A percentile compares a stretch with the other conserved stretches of the same genome.
Evolutionary conservation across 805 yeast species (phyloP).

Genomic region (Yarrowia osloensis): DNA sequence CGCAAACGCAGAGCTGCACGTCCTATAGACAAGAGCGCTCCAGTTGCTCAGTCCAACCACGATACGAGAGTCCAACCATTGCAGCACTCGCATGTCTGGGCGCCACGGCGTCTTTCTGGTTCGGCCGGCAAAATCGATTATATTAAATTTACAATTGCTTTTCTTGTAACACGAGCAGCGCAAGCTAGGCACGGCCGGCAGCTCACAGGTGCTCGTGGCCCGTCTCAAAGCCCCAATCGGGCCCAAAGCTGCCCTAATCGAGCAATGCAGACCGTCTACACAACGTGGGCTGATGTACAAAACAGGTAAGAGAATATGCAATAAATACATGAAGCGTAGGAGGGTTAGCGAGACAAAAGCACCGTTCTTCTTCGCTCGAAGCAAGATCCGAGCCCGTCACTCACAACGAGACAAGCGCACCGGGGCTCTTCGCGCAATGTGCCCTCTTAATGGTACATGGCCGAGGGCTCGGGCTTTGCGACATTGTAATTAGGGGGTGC

Average conservation of each 20-base stretch:
- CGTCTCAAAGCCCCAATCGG: background rate
- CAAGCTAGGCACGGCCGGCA: background rate
- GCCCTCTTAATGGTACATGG: conserved; percentile 17
- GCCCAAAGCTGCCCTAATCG: background rate
- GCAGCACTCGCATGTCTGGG: too few species aligned
- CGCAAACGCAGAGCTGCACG: background rate
- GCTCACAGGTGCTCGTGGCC: background rate
- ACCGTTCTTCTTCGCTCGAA: too few species aligned
- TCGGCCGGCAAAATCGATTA: background rate
- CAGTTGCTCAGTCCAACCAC: background rate
- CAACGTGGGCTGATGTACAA: conserved; percentile 9
- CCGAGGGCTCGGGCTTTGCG: conserved; percentile 19
- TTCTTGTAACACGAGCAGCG: conserved; percentile 5
- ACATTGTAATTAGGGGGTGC: conserved; percentile 3
- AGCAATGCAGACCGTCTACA: background rate
- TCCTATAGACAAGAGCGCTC: background rate
- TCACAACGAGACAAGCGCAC: too few species aligned
- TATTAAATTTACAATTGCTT: background rate
- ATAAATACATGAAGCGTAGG: conserved; percentile 10
- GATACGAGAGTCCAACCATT: too few species aligned
- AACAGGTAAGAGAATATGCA: conserved; percentile 20
- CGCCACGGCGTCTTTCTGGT: too few species aligned
- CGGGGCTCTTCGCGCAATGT: too few species aligned
- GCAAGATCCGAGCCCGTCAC: too few species aligned
- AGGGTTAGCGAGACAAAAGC: background rate